Evolutionary conservation across 1,284 basidiomycete species (phyloP), one percentile per base, ranked within the genome.

Genomic region (Laetiporus sulphureus): DNA sequence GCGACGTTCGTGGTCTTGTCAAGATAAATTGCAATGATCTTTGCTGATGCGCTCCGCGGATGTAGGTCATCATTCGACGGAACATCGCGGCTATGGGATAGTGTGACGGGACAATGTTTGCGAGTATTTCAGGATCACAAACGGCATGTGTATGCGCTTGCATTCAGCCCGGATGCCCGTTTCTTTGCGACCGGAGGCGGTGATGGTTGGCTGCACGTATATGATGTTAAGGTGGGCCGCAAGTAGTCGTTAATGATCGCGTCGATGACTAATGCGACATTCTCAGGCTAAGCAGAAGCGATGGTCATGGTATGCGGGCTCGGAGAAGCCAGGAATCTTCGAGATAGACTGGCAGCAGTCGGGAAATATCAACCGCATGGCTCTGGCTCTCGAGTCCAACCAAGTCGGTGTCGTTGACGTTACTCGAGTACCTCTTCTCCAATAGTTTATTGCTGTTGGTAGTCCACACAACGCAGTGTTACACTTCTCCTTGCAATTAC

Each of bases 11-110:
- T 40, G 30, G 15, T 47, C 22, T 6, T 29, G 34, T 33, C 38
- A 8, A 36, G 21, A 38, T 32, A 32, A 40, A 7, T 32, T 25
- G 38, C 30, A 39, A 18, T 36, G 41, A 27, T 40, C 7, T 21
- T 35, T 27, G 25, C 32, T 16, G 11, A 37, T 20, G 25, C 11
- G 31, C 13, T 32, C 13, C 23, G 32, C 43, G 13, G 15, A 23
- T 39, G 16, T 48, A 87, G 84, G 8, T 77, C 79, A 13, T 86
- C 86, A 4, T 89, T 89, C 55, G 89, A 91, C 55, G 67, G 68
- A 12, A 83, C 84, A 3, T 74, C 81, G 3, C 73, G 84, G 32
- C 52, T 91, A 32, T 91, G 88, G 88, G 80, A 91, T 58, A 76
- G 78, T 8, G 71, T 73, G 27, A 81, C 80, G 1, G 89, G 87